Evolutionary conservation across 192 early-diverging fungal genomes (phyloP).

Genomic region (Kickxella alabastrina): DNA sequence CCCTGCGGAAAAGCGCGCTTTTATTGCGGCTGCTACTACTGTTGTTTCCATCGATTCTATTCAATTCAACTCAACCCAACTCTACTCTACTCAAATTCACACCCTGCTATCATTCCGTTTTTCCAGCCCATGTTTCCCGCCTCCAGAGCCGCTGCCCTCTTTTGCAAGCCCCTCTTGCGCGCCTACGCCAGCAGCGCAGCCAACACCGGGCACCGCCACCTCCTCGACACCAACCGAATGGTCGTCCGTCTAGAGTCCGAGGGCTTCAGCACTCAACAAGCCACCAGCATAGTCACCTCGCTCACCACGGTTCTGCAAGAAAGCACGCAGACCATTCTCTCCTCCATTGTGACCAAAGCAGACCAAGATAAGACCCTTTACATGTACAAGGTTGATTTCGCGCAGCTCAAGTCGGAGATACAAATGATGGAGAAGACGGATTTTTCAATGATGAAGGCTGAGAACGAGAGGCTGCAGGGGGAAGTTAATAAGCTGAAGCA

Average conservation of each 20-base stretch:
- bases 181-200: constrained; percentile 3
- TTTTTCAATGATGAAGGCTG: constrained; percentile 73
- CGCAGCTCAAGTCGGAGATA: constrained; percentile 81
- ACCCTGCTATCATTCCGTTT: too few species aligned
- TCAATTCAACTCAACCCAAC: too few species aligned
- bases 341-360: constrained; percentile 70
- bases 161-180: constrained; percentile 68
- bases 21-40: too few species aligned
- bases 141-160: too few species aligned
- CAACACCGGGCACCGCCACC: constrained; percentile 21
- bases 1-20: too few species aligned
- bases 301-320: constrained; percentile 68
- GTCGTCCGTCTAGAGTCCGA: constrained; percentile 67
- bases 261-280: constrained; percentile 66
- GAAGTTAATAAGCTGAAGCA: constrained; percentile 86
- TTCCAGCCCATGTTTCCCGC: too few species aligned
- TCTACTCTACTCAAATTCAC: too few species aligned
- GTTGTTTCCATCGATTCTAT: too few species aligned
- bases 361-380: constrained; percentile 83
- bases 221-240: constrained; percentile 83
- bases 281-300: constrained; percentile 72
- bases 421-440: constrained; percentile 90
- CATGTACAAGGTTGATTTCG: constrained; percentile 86
- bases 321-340: constrained; percentile 18
- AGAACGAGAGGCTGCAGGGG: constrained; percentile 70